phyloP scores from a whole-genome alignment of 2,329 filamentous ascomycete genomes.

The Epicoccum sorghinum region DNA sequence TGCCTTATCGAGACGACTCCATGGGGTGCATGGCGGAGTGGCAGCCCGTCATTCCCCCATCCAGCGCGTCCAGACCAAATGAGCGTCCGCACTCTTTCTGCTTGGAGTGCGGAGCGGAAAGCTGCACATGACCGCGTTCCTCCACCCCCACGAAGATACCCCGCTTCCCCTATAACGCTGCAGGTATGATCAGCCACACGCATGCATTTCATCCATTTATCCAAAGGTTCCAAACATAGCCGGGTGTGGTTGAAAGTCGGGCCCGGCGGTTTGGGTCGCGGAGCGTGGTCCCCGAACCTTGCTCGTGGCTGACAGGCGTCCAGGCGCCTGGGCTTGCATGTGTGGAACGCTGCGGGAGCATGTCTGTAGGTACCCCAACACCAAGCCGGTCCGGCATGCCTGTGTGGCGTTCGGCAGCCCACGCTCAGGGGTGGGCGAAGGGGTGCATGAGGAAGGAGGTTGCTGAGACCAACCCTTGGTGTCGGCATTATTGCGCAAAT shows the following conservation, averaged over 20 bases:
- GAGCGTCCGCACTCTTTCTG: slow-evolving; percentile 2
- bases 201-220: slow-evolving; percentile 16
- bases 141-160: slow-evolving; percentile 15
- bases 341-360: slow-evolving; percentile 12
- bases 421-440: slow-evolving; percentile 3
- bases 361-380: not conserved
- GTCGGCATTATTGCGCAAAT: slow-evolving; percentile 8
- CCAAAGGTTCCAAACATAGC: slow-evolving; percentile 23
- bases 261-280: slow-evolving; percentile 31
- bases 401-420: slow-evolving; percentile 3
- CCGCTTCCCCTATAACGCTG: slow-evolving; percentile 14
- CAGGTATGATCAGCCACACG: slow-evolving; percentile 13
- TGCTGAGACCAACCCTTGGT: slow-evolving; percentile 7
- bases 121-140: slow-evolving; percentile 2
- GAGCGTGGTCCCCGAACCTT: slow-evolving; percentile 29
- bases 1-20: not conserved
- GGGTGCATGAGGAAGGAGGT: slow-evolving; percentile 7
- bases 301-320: slow-evolving; percentile 17
- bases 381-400: slow-evolving; percentile 15
- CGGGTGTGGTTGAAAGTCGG: slow-evolving; percentile 22
- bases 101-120: slow-evolving; percentile 14
- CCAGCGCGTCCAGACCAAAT: slow-evolving; percentile 1
- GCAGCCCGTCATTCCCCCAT: slow-evolving; percentile 8
- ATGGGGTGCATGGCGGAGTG: slow-evolving; percentile 5
- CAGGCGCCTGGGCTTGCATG: slow-evolving; percentile 20